A percentile compares a stretch with the other conserved stretches of the same genome.
These are phyloP conservation scores for Fraxinus excelsior DNA, from an alignment of 257 asterid species.

Conservation along the genomic window DNA sequence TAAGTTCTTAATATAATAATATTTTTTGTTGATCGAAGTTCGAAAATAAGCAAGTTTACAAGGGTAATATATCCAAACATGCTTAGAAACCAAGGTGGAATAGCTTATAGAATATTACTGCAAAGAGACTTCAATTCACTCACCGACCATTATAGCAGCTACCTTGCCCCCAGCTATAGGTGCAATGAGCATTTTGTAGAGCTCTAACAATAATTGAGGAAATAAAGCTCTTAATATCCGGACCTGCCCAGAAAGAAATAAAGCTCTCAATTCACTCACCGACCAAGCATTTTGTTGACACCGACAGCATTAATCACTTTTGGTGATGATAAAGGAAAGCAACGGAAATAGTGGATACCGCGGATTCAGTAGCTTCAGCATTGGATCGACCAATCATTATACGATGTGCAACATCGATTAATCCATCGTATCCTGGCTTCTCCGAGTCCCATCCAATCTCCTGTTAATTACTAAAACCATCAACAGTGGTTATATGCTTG, in stretches of 20 bases:
- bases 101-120: not conserved
- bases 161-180: constrained; percentile 71
- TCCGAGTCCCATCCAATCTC: constrained; percentile 86
- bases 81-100: not conserved
- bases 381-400: constrained; percentile 69
- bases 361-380: constrained; percentile 63
- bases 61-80: not conserved
- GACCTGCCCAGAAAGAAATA: constrained; percentile 39
- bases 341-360: constrained; percentile 38
- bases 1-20: not conserved
- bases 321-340: not conserved
- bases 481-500: not conserved
- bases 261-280: no score
- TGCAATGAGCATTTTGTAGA: constrained; percentile 63
- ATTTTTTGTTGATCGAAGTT: no score
- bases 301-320: not conserved
- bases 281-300: not conserved
- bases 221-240: constrained; percentile 65
- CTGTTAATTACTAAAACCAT: constrained; percentile 34
- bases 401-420: constrained; percentile 77
- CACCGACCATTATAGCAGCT: constrained; percentile 84
- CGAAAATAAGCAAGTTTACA: not conserved
- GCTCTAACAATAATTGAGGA: constrained; percentile 65
- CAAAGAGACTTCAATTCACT: constrained; percentile 29
- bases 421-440: constrained; percentile 78